phyloP scores from a whole-genome alignment of 495 filamentous ascomycete species.

The Pyrenopolyporus hunteri region DNA sequence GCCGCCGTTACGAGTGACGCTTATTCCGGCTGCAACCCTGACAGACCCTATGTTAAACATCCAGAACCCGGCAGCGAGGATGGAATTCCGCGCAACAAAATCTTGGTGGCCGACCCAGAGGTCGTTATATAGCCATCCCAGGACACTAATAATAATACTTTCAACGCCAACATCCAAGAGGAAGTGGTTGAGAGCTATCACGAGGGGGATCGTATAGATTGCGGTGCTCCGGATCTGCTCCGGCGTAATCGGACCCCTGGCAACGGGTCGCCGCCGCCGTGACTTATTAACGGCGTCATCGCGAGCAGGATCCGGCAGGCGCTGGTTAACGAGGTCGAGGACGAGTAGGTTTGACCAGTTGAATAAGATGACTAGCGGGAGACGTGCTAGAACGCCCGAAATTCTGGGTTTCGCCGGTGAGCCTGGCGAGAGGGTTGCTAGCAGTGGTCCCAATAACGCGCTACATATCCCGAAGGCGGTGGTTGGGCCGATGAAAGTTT shows the following conservation, averaged over 20 bases:
- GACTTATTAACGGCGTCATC: slow-evolving; percentile 65
- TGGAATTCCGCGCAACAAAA: slow-evolving; percentile 45
- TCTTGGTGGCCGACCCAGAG: slow-evolving; percentile 53
- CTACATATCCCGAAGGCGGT: neutral
- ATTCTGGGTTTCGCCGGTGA: no score
- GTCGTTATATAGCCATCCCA: slow-evolving; percentile 63
- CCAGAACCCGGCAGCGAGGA: slow-evolving; percentile 52
- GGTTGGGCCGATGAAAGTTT: neutral
- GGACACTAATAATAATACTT: slow-evolving; percentile 42
- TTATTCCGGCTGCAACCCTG: no score
- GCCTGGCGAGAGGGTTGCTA: no score
- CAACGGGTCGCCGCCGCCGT: slow-evolving; percentile 64
- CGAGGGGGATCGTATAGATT: slow-evolving; percentile 47
- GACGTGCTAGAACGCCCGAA: neutral
- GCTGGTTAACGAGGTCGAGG: slow-evolving; percentile 58
- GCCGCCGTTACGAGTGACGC: no score
- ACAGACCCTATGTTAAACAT: slow-evolving; percentile 46
- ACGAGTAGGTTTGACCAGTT: slow-evolving; percentile 49
- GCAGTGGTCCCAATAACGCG: neutral
- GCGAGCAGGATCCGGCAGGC: slow-evolving; percentile 48
- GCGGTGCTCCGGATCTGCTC: slow-evolving; percentile 47
- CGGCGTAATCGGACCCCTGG: slow-evolving; percentile 46
- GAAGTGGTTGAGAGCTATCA: slow-evolving; percentile 36
- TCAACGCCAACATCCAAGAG: slow-evolving; percentile 47
- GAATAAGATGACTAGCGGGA: slow-evolving; percentile 35